Base-by-base conservation (phyloP, 1,284 basidiomycete genomes). In the Ceratobasidium sp. region DNA sequence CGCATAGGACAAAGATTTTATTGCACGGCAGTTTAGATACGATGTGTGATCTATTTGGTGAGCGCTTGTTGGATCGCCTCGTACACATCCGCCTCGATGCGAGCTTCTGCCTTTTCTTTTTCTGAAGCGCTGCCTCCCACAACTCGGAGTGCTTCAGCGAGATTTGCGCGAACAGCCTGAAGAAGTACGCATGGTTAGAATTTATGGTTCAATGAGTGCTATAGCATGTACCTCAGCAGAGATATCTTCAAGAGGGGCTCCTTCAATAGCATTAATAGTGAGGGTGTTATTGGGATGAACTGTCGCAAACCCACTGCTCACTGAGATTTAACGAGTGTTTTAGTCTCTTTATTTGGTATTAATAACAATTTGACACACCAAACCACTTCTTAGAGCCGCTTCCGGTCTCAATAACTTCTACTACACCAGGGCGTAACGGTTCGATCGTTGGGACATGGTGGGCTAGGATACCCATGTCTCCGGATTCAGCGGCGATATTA, bases 391-490 rank as follows among this genome's bases (percentile, higher is more conserved):
- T 96, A 78, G 92, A 90, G 65, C 88, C 85, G 81, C 91, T 92
- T 77, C 87, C 88, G 26, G 91, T 87, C 87, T 97, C 96, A 81
- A 98, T 91, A 81, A 98, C 93, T 87, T 99, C 96, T 78, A 99
- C 89, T 80, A 98, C 89, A 85, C 96, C 97, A 66, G 97, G 93
- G 84, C 95, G 94, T 78, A 99, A 89, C 73, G 96, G 90, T 86
- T 99, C 96, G 80, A 98, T 93, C 44, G 95, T 93, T 61, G 96
- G 92, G 79, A 98, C 96, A 87, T 99, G 96, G 89, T 97, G 97
- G 82, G 97, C 95, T 81, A 98, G 91, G 83, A 98, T 94, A 90
- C 97, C 96, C 96, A 98, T 98, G 86, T 98, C 96, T 86, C 96
- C 97, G n/a, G 95, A 93, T 78, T 92, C 93, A 68, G 96, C 97